phyloP scores from a whole-genome alignment of 371 early-diverging fungal genomes.

The Zancudomyces culisetae region DNA sequence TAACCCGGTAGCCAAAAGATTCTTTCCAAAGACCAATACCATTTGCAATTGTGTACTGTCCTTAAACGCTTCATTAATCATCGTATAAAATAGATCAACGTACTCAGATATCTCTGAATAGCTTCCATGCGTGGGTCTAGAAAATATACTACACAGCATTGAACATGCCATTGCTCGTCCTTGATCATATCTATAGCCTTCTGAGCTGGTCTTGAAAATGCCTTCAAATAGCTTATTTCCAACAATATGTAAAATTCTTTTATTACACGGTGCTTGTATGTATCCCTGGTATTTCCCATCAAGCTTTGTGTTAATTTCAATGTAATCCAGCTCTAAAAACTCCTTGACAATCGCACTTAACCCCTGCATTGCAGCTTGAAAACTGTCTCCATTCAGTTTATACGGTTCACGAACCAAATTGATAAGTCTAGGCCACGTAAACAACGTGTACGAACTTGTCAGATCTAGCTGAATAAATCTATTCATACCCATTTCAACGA shows the following conservation, averaged over 20 bases:
- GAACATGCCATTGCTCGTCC: not conserved
- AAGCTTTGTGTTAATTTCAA: not conserved
- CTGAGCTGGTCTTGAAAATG: not conserved
- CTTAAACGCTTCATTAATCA: not conserved
- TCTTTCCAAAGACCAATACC: not conserved
- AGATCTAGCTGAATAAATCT: conserved; percentile 2
- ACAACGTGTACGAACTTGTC: not conserved
- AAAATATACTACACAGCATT: conserved; percentile 1
- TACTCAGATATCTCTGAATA: not conserved
- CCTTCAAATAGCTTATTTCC: conserved; percentile 1
- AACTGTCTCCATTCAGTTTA: conserved; percentile 1
- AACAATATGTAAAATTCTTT: not conserved
- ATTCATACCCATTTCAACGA: conserved; percentile 1
- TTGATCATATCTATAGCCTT: not conserved
- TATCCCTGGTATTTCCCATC: conserved; percentile 2
- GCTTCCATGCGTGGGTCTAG: not conserved
- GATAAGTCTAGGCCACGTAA: conserved; percentile 3
- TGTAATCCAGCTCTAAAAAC: not conserved
- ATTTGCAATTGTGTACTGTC: not conserved
- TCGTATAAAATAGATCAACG: not conserved
- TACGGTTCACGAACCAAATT: not conserved
- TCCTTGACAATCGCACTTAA: not conserved
- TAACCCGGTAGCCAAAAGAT: not conserved
- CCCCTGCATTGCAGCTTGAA: conserved; percentile 1
- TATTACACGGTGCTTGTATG: conserved; percentile 1